phyloP scores from a whole-genome alignment of 78 protist genomes.

The Guillardia theta region DNA sequence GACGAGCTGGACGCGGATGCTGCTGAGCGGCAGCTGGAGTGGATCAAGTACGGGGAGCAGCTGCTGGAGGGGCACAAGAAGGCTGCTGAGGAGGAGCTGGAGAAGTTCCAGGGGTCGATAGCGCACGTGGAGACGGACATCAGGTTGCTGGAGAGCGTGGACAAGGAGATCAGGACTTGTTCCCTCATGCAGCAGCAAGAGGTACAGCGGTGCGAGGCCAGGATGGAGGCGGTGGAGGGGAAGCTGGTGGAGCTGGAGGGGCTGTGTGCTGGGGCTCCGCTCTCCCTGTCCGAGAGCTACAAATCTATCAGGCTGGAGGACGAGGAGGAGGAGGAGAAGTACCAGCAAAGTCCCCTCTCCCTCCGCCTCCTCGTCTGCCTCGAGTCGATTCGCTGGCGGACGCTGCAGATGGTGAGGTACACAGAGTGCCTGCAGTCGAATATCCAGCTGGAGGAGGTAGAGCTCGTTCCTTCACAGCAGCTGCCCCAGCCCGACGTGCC shows the following conservation, averaged over 20 bases:
- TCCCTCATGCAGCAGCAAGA: slow-evolving; percentile 33
- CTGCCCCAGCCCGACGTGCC: not conserved
- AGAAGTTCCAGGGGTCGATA: not conserved
- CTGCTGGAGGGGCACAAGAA: not conserved
- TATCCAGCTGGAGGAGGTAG: not conserved
- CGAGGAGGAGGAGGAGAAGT: slow-evolving; percentile 22
- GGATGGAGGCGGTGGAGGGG: not conserved
- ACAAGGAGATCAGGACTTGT: not conserved
- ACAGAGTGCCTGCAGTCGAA: not conserved
- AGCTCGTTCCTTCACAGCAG: not conserved
- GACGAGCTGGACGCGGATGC: not conserved
- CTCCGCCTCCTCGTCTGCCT: not conserved
- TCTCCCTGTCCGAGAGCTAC: not conserved
- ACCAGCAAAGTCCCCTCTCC: not conserved
- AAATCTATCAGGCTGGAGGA: not conserved
- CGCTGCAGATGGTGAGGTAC: not conserved
- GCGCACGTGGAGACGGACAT: not conserved
- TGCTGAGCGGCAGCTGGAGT: not conserved
- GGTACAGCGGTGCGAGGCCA: not conserved
- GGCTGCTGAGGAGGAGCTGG: slow-evolving; percentile 10
- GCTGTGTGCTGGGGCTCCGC: not conserved
- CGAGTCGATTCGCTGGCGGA: not conserved
- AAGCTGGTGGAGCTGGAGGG: slow-evolving; percentile 21
- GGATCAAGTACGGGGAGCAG: not conserved
- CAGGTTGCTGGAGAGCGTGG: slow-evolving; percentile 28